These are phyloP conservation scores for Microdochium bolleyi DNA, from an alignment of 2,329 filamentous ascomycete species.

Conservation along the genomic window DNA sequence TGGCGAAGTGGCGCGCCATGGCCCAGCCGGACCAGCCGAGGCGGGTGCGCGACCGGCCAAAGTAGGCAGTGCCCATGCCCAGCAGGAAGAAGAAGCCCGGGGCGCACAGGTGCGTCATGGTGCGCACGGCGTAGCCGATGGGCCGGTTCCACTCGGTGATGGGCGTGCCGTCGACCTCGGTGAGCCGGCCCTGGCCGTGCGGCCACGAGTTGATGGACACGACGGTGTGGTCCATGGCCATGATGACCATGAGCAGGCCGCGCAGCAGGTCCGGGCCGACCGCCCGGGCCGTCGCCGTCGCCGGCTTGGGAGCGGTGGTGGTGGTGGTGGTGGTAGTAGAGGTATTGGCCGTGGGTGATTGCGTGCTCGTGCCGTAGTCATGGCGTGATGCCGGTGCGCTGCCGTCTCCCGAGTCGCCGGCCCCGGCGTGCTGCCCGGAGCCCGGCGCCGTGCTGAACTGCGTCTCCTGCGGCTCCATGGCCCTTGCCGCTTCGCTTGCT, in stretches of 20 bases:
- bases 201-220: conserved; percentile 29
- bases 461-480: neutral
- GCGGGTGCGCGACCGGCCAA: conserved; percentile 29
- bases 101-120: conserved; percentile 35
- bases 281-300: conserved; percentile 15
- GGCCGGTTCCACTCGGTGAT: conserved; percentile 28
- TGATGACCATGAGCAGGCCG: conserved; percentile 33
- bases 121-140: conserved; percentile 28
- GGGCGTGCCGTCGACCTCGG: conserved; percentile 25
- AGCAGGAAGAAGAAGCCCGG: conserved; percentile 37
- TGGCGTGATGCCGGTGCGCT: neutral
- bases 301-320: neutral
- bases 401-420: neutral
- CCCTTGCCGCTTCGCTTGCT: neutral
- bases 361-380: neutral
- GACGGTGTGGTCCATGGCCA: conserved; percentile 35
- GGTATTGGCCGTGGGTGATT: neutral
- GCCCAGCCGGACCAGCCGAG: conserved; percentile 27
- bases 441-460: neutral
- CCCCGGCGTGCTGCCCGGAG: too few species aligned
- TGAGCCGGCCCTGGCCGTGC: conserved; percentile 27
- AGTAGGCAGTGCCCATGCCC: conserved; percentile 35
- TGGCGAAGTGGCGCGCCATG: conserved; percentile 28
- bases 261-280: conserved; percentile 35
- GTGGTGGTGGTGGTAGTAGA: neutral